Percentiles rank a stretch among this genome's conserved stretches.
Conservation (phyloP, 2,329 filamentous ascomycete genomes). For the Aureobasidium sp. region DNA sequence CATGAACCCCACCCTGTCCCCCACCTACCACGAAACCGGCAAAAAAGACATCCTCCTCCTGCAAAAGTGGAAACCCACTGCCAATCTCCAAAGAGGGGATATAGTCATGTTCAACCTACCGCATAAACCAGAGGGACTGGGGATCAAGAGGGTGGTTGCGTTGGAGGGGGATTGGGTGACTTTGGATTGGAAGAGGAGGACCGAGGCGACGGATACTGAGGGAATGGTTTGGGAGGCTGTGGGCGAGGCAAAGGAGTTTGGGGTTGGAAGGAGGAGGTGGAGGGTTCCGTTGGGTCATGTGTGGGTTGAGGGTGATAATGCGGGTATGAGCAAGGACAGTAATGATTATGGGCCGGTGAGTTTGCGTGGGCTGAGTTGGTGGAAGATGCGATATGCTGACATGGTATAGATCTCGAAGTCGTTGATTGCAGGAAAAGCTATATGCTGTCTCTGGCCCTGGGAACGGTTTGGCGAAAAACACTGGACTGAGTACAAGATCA, state of each 20-base stretch:
- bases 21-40: slow-evolving; percentile 34
- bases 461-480: slow-evolving; percentile 47
- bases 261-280: slow-evolving; percentile 32
- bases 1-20: slow-evolving; percentile 42
- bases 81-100: slow-evolving; percentile 35
- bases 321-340: slow-evolving; percentile 68
- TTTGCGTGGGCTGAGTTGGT: background rate
- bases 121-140: slow-evolving; percentile 58
- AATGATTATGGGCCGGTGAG: slow-evolving; percentile 74
- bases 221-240: slow-evolving; percentile 19
- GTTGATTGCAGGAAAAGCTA: slow-evolving; percentile 68
- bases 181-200: slow-evolving; percentile 40
- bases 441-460: slow-evolving; percentile 64
- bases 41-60: slow-evolving; percentile 34
- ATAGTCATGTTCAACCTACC: slow-evolving; percentile 48
- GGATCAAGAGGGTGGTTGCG: slow-evolving; percentile 77
- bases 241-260: slow-evolving; percentile 1
- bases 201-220: slow-evolving; percentile 21
- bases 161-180: slow-evolving; percentile 71
- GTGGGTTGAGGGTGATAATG: slow-evolving; percentile 91
- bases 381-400: background rate
- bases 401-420: slow-evolving; percentile 52
- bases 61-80: slow-evolving; percentile 24
- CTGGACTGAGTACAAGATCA: slow-evolving; percentile 49
- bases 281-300: slow-evolving; percentile 76